These are phyloP conservation scores for Takakia lepidozioides DNA, from an alignment of 225 moss, liverwort and hornwort genomes.

Conservation along the genomic window DNA sequence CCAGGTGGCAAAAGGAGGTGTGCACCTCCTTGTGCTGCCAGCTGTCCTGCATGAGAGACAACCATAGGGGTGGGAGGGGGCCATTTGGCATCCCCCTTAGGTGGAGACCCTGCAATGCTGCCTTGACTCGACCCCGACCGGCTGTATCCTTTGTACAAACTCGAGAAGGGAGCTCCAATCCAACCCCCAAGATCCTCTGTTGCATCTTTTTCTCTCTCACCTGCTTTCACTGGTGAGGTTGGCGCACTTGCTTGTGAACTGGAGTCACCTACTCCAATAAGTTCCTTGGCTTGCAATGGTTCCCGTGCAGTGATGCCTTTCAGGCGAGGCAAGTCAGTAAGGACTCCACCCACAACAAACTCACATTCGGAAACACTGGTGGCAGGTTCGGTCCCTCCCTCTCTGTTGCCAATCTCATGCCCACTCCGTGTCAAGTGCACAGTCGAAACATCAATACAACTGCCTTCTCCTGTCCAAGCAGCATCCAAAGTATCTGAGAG, in stretches of 20 bases:
- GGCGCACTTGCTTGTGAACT: slow-evolving; percentile 23
- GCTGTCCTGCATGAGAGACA: slow-evolving; percentile 45
- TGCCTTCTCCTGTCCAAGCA: slow-evolving; percentile 45
- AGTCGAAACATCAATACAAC: slow-evolving; percentile 15
- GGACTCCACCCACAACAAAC: slow-evolving; percentile 6
- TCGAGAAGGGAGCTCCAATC: slow-evolving; percentile 34
- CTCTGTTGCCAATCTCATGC: slow-evolving; percentile 11
- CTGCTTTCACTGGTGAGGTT: slow-evolving; percentile 31
- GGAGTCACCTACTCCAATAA: slow-evolving; percentile 15
- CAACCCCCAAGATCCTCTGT: slow-evolving; percentile 17
- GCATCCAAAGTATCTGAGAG: slow-evolving; percentile 44
- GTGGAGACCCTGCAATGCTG: slow-evolving; percentile 50
- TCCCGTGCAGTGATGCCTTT: too few species aligned
- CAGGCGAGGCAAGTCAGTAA: too few species aligned
- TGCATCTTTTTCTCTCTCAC: slow-evolving; percentile 22
- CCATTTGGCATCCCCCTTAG: slow-evolving; percentile 11
- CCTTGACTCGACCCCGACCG: slow-evolving; percentile 47
- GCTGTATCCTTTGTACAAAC: slow-evolving; percentile 40
- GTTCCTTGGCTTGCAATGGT: slow-evolving; percentile 11
- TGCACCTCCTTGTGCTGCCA: slow-evolving; percentile 54
- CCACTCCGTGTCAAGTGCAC: slow-evolving; percentile 1
- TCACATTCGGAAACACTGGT: slow-evolving; percentile 21
- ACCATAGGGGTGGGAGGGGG: slow-evolving; percentile 29
- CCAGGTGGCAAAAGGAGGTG: slow-evolving; percentile 60
- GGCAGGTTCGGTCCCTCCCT: slow-evolving; percentile 13